Base-by-base conservation (phyloP, 345 rosid genomes). In the Boechera divaricarpa region DNA sequence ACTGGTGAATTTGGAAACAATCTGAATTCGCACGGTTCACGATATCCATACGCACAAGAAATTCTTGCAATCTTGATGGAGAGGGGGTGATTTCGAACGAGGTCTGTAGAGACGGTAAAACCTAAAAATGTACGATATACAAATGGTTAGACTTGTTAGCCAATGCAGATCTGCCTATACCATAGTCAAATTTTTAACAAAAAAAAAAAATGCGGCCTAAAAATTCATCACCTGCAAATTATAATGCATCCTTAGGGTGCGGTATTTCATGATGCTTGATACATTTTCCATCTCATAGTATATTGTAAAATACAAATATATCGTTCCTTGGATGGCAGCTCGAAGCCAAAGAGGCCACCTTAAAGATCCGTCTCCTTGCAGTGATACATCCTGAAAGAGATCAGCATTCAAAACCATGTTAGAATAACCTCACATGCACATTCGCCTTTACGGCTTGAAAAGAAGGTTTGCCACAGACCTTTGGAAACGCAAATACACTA, bases 331-430 rank as follows among this genome's bases (percentile, higher is more conserved):
- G 68, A 78, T 80, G 76, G 99, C 90, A 83, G 99, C 98, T 61
- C 87, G 98, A 82, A 93, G 76, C 99, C 99, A 93, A 42, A 95
- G 85, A 74, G 99, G 94, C 98, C 99, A 93, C 58, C 78, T 72
- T 47, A 95, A 84, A 56, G 96, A 83, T 72, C 67, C 79, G 47
- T 79, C 90, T 39, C 88, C 84, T 74, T 81, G 82, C 67, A 89
- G 69, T 63, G 86, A 74, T 61, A 80, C 67, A 75, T 87, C 91
- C 99, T 95, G 90, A 82, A 76, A 75, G 68, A 72, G 67, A 57
- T 38, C 70, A 81, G 65, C 63, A 47, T 41, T 67, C 61, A 79
- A 44, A 75, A 53, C 39, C 69, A 69, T 41, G 75, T 74, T 69
- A 49, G 70, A 72, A 32, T 45, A 67, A 28, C 67, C 35, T 12